Conservation (phyloP, 495 filamentous ascomycete species). For the Trichoderma erinaceum region DNA sequence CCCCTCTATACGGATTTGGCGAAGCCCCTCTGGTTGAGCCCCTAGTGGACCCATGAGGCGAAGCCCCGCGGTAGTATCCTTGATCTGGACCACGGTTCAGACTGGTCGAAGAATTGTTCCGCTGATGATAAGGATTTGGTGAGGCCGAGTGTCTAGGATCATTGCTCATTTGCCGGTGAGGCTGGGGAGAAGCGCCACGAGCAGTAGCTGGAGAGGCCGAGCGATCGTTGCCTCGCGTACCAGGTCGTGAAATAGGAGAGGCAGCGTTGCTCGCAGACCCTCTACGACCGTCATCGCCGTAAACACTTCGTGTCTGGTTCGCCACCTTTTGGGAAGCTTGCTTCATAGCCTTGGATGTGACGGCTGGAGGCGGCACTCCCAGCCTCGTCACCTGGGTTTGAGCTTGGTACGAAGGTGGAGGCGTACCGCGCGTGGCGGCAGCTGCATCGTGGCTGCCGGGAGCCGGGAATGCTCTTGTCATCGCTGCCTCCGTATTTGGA, state of each 20-base stretch:
- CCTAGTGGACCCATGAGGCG: conserved; percentile 47
- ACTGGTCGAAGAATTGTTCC: conserved; percentile 24
- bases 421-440: conserved; percentile 57
- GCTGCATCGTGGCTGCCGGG: conserved; percentile 41
- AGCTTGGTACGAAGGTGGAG: conserved; percentile 81
- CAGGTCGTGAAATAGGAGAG: conserved; percentile 33
- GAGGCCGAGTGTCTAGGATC: conserved; percentile 42
- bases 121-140: conserved; percentile 44
- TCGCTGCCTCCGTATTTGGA: conserved; percentile 41
- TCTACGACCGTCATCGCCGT: conserved; percentile 49
- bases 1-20: conserved; percentile 43
- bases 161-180: conserved; percentile 28
- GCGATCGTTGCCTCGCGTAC: conserved; percentile 43
- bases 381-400: conserved; percentile 58
- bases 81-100: conserved; percentile 45
- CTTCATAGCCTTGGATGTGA: conserved; percentile 89
- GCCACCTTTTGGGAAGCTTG: conserved; percentile 83
- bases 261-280: conserved; percentile 27
- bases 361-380: conserved; percentile 84
- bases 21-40: conserved; percentile 51
- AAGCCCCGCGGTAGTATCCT: conserved; percentile 51
- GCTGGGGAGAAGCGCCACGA: conserved; percentile 48
- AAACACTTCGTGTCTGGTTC: conserved; percentile 75
- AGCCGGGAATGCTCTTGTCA: conserved; percentile 40
- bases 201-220: conserved; percentile 45